Percentiles rank a stretch among this genome's conserved stretches.
phyloP scores from a whole-genome alignment of 805 yeast species.

The Yarrowia alimentaria region DNA sequence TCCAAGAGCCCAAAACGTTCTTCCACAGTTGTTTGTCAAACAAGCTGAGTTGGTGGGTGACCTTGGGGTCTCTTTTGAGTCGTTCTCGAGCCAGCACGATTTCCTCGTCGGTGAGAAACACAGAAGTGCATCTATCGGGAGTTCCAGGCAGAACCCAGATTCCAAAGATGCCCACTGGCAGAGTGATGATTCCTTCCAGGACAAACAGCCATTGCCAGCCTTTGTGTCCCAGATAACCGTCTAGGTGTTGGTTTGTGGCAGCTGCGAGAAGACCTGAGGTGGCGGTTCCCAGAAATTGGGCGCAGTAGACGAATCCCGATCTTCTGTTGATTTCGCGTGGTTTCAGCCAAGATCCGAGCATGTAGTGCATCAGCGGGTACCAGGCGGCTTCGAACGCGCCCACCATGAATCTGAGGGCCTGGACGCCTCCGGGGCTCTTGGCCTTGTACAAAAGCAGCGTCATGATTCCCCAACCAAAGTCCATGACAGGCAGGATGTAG shows the following conservation, averaged over 20 bases:
- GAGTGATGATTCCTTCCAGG: constrained; percentile 54
- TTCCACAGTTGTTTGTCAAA: constrained; percentile 51
- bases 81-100: constrained; percentile 33
- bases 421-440: constrained; percentile 34
- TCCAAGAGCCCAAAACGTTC: constrained; percentile 54
- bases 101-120: constrained; percentile 37
- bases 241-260: constrained; percentile 48
- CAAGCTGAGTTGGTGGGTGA: constrained; percentile 31
- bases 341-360: constrained; percentile 38
- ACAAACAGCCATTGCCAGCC: constrained; percentile 67
- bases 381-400: constrained; percentile 38
- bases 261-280: constrained; percentile 65
- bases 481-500: constrained; percentile 37
- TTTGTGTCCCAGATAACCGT: constrained; percentile 48
- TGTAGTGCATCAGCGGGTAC: constrained; percentile 36
- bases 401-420: constrained; percentile 38
- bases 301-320: constrained; percentile 40
- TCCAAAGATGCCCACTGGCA: constrained; percentile 44
- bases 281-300: constrained; percentile 50
- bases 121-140: constrained; percentile 39
- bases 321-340: constrained; percentile 36
- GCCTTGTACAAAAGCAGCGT: constrained; percentile 34
- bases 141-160: constrained; percentile 54
- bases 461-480: constrained; percentile 35
- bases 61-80: constrained; percentile 25